Base-by-base conservation (phyloP, 2,329 filamentous ascomycete genomes). In the Alternaria burnsii region DNA sequence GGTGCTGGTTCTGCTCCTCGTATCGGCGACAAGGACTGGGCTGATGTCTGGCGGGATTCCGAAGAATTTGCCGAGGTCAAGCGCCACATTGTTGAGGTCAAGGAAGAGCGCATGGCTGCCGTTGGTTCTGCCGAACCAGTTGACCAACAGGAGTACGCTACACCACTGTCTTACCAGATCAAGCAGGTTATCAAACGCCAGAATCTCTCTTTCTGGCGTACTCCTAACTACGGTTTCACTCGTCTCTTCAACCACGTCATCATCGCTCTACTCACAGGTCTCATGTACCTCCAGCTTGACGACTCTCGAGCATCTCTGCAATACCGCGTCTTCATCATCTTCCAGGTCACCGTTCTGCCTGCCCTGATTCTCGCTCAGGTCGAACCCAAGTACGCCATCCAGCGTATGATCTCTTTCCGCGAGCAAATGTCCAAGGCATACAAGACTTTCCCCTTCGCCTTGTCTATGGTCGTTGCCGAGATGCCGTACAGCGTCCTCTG, bases 371-470 rank as follows among this genome's bases (percentile, higher is more conserved):
- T 97, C 58, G 88, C 89, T 1, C 92, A 96, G 73, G 90, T 96
- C 55, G 91, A 97, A 78, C 88, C 90, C 41, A 94, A 93, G 81
- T 97, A 91, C 77, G 89, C 93, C 73, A 83, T 94, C 71, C 89
- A 90, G 63, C 87, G 93, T 43, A 85, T 91, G 73, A 89, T 96
- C 65, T 94, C 92, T 82, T 95, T 94, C 84, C 90, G 93, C 59
- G 93, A 97, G 80, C 87, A 91, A 18, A 90, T 91, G 16, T 89
- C 90, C 57, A 97, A 96, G 82, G 93, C 94, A 78, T 97, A 97
- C 84, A 89, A 87, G 62, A 87, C 90, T 47, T 88, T 92, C 62
- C 91, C 91, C 2, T 97, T 97, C 70, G 89, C 89, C 0, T 79
- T 90, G 0, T 88, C 89, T 34, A 91, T 95, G 82, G 85, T 94